Percentiles rank a stretch among this genome's conserved stretches.
Evolutionary conservation across 2,329 filamentous ascomycete species (phyloP).

Genomic region (Sphaerostilbella broomeana): DNA sequence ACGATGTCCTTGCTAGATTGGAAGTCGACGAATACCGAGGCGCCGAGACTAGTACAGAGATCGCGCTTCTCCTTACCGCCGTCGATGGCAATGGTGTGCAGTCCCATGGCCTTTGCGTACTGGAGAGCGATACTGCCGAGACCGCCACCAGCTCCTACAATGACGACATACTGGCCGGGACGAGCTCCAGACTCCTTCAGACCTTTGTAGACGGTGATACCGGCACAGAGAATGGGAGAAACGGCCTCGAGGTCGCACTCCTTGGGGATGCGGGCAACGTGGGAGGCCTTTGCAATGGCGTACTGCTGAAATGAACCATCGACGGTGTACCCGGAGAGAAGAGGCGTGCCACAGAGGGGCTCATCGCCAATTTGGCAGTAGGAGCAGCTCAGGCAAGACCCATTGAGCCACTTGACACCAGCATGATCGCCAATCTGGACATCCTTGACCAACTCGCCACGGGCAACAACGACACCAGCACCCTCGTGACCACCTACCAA

Average conservation of each 20-base stretch:
- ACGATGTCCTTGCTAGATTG: slow-evolving; percentile 67
- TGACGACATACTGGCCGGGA: slow-evolving; percentile 71
- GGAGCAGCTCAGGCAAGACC: slow-evolving; percentile 73
- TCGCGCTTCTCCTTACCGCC: slow-evolving; percentile 72
- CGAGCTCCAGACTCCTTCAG: slow-evolving; percentile 72
- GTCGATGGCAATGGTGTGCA: slow-evolving; percentile 75
- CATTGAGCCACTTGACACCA: slow-evolving; percentile 91
- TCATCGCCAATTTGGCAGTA: slow-evolving; percentile 80
- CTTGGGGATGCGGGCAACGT: slow-evolving; percentile 77
- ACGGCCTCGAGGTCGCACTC: slow-evolving; percentile 68
- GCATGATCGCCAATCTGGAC: slow-evolving; percentile 77
- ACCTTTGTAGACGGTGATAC: slow-evolving; percentile 87
- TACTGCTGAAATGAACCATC: slow-evolving; percentile 94
- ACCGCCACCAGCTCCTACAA: slow-evolving; percentile 81
- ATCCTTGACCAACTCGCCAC: slow-evolving; percentile 69
- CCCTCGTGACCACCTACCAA: slow-evolving; percentile 77
- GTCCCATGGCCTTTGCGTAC: slow-evolving; percentile 87
- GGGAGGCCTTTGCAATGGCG: slow-evolving; percentile 76
- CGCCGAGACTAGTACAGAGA: slow-evolving; percentile 64
- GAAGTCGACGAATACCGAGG: slow-evolving; percentile 74
- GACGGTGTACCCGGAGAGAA: slow-evolving; percentile 84
- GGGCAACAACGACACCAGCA: slow-evolving; percentile 75
- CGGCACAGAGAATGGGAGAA: slow-evolving; percentile 75
- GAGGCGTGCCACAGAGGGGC: slow-evolving; percentile 68
- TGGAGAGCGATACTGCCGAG: slow-evolving; percentile 73